Percentiles rank a stretch among this genome's conserved stretches.
These are phyloP conservation scores for Flaveria bidentis DNA, from an alignment of 129 eudicot genomes.

Conservation along the genomic window DNA sequence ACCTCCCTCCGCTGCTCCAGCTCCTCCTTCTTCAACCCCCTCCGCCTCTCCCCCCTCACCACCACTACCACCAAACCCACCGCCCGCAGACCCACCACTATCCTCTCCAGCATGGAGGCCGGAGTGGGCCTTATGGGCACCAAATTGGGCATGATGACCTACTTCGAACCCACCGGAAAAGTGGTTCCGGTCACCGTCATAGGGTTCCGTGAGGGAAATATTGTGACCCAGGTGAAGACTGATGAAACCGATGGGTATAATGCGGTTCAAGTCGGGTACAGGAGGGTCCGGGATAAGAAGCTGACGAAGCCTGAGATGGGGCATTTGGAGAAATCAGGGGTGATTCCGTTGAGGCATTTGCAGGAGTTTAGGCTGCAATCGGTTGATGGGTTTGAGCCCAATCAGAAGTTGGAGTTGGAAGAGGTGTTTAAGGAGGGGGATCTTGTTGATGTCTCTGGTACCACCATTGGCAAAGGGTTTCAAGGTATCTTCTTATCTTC, in stretches of 20 bases:
- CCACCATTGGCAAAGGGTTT: constrained; percentile 95
- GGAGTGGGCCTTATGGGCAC: constrained; percentile 94
- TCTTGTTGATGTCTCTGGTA: constrained; percentile 91
- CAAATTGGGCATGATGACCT: constrained; percentile 91
- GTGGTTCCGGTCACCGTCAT: constrained; percentile 92
- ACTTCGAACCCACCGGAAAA: constrained; percentile 67
- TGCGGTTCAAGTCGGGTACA: constrained; percentile 94
- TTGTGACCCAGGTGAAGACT: constrained; percentile 88
- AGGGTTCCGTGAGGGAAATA: constrained; percentile 88
- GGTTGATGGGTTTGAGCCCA: constrained; percentile 71
- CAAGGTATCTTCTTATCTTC: constrained; percentile 49
- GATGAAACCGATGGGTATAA: constrained; percentile 85
- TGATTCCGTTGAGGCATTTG: constrained; percentile 85
- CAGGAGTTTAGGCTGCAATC: constrained; percentile 75
- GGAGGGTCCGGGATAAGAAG: constrained; percentile 82
- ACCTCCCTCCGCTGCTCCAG: constrained; percentile 33
- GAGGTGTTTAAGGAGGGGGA: constrained; percentile 92
- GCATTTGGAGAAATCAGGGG: constrained; percentile 74
- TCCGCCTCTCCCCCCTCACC: constrained; percentile 27
- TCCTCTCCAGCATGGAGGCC: constrained; percentile 62
- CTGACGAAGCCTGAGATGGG: constrained; percentile 87
- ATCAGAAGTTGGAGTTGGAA: constrained; percentile 57
- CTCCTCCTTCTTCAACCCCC: constrained; percentile 52
- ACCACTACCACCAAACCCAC: constrained; percentile 28
- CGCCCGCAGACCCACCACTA: constrained; percentile 20